Evolutionary conservation across 352 stramenopile species (phyloP).

Genomic region (Plasmopara halstedii): DNA sequence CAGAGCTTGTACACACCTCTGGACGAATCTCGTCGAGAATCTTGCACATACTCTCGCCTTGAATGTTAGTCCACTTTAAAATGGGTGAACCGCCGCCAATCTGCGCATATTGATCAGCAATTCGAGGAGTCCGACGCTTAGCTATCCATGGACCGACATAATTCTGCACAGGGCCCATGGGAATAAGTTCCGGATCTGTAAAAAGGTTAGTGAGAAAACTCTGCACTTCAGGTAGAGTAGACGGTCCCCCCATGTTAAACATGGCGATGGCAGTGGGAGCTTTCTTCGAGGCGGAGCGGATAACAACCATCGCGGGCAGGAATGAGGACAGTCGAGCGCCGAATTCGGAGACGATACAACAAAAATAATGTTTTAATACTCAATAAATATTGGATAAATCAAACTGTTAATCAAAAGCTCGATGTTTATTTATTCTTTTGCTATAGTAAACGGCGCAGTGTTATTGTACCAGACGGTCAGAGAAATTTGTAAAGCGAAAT

Average conservation of each 20-base stretch:
- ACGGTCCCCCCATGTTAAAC: conserved; percentile 97
- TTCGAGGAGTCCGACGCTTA: conserved; percentile 90
- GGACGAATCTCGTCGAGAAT: conserved; percentile 86
- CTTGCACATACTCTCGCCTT: conserved; percentile 89
- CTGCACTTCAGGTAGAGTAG: conserved; percentile 91
- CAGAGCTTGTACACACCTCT: conserved; percentile 35
- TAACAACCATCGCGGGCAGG: conserved; percentile 10
- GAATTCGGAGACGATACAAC: too few species aligned
- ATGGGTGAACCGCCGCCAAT: conserved; percentile 98
- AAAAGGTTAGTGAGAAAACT: conserved; percentile 99
- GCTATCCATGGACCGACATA: conserved; percentile 72
- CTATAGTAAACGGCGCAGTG: too few species aligned
- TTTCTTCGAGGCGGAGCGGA: conserved; percentile 29
- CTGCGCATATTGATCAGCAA: conserved; percentile 91
- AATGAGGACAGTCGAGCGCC: too few species aligned
- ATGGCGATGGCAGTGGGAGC: conserved; percentile 80
- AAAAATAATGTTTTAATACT: too few species aligned
- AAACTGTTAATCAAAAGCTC: too few species aligned
- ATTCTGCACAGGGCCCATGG: conserved; percentile 87
- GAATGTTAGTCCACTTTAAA: conserved; percentile 93
- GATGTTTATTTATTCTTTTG: too few species aligned
- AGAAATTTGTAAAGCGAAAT: too few species aligned
- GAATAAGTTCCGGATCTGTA: conserved; percentile 98
- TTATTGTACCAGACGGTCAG: too few species aligned
- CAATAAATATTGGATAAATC: too few species aligned